Evolutionary conservation across 176 grass and related monocot genomes (phyloP).

Genomic region (Musa acuminata): DNA sequence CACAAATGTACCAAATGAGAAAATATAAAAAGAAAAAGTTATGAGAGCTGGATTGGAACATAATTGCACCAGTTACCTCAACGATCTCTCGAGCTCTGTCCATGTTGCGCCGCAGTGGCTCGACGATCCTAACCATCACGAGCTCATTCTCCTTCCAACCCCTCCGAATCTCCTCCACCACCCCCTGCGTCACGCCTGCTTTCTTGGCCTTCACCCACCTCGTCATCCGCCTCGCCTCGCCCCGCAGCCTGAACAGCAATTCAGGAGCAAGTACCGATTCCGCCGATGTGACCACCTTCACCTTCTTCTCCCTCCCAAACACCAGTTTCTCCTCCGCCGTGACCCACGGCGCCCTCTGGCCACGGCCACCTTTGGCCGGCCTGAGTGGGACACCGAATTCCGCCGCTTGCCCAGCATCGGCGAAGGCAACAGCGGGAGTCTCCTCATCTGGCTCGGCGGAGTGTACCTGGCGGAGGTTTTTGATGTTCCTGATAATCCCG

Average conservation of each 20-base stretch:
- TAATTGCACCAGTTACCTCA: slow-evolving; percentile 27
- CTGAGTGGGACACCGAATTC: slow-evolving; percentile 32
- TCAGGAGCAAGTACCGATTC: slow-evolving; percentile 26
- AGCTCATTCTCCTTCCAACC: slow-evolving; percentile 37
- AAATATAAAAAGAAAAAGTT: neutral
- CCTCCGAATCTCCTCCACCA: slow-evolving; percentile 33
- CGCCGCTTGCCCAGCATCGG: neutral
- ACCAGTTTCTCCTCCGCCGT: slow-evolving; percentile 32
- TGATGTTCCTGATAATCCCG: slow-evolving; percentile 46
- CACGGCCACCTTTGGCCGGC: neutral
- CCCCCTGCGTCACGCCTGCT: slow-evolving; percentile 46
- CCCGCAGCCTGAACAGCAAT: slow-evolving; percentile 37
- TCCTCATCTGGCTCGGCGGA: neutral
- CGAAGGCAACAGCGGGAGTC: neutral
- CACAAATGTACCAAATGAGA: too few species aligned
- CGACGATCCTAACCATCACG: slow-evolving; percentile 40
- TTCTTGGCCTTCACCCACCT: slow-evolving; percentile 52
- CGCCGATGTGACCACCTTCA: slow-evolving; percentile 26
- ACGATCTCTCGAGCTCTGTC: slow-evolving; percentile 54
- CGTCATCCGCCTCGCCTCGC: slow-evolving; percentile 23
- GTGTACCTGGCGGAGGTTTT: slow-evolving; percentile 36
- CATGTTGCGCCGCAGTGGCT: slow-evolving; percentile 58
- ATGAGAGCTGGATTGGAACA: neutral
- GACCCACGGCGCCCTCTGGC: slow-evolving; percentile 35
- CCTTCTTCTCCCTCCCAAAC: slow-evolving; percentile 55